These are phyloP conservation scores for Paecilomyces sp. DNA, from an alignment of 2,329 filamentous ascomycete genomes.

Conservation along the genomic window DNA sequence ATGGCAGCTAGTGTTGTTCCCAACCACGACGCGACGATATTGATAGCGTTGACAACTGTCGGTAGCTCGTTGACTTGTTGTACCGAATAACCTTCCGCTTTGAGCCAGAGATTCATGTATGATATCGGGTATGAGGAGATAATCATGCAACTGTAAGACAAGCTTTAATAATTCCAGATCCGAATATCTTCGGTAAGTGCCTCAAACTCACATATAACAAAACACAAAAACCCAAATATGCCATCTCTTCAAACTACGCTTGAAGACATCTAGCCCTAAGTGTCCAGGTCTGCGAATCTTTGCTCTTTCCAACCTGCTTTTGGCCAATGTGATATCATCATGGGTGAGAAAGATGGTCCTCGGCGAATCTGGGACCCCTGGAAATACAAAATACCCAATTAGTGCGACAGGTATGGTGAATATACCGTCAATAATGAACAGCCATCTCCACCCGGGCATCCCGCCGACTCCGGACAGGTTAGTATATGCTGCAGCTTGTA, in stretches of 20 bases:
- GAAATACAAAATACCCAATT: slow-evolving; percentile 45
- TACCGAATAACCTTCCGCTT: slow-evolving; percentile 42
- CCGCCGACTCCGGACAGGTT: slow-evolving; percentile 45
- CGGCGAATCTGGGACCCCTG: slow-evolving; percentile 34
- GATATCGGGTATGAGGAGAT: slow-evolving; percentile 37
- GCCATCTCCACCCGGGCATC: slow-evolving; percentile 47
- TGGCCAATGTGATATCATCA: slow-evolving; percentile 30
- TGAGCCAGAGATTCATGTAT: slow-evolving; percentile 51
- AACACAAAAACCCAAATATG: slow-evolving; percentile 46
- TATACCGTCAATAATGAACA: slow-evolving; percentile 53
- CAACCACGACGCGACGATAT: slow-evolving; percentile 42
- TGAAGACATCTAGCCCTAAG: slow-evolving; percentile 38
- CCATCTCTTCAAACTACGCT: slow-evolving; percentile 41
- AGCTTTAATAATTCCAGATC: too few relatives aligned
- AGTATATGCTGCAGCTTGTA: slow-evolving; percentile 49
- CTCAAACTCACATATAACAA: slow-evolving; percentile 40
- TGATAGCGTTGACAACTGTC: slow-evolving; percentile 43
- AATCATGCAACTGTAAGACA: slow-evolving; percentile 33
- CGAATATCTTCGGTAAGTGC: background rate
- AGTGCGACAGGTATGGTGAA: slow-evolving; percentile 51
- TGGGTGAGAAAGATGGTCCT: slow-evolving; percentile 33
- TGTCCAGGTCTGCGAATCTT: slow-evolving; percentile 34
- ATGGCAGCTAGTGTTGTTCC: slow-evolving; percentile 46
- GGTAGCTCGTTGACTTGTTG: slow-evolving; percentile 46
- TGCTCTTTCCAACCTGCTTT: slow-evolving; percentile 10